Conservation (phyloP, 2,329 filamentous ascomycete species). For the Diplocarpon rosae region DNA sequence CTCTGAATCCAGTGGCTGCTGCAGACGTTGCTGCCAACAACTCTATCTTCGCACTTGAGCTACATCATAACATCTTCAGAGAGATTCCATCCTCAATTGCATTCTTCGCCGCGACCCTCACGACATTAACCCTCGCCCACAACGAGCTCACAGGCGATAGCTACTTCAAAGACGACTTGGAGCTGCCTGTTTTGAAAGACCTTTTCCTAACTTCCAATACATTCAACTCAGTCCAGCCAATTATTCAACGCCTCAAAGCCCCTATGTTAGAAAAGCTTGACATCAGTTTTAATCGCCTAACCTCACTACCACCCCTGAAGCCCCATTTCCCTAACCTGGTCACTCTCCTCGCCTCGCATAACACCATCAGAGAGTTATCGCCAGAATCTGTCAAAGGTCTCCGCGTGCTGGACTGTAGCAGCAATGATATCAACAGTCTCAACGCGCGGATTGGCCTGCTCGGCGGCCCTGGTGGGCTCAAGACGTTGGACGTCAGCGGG, state of each 20-base stretch:
- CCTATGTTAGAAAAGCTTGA: slow-evolving; percentile 68
- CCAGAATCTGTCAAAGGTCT: slow-evolving; percentile 66
- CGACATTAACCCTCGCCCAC: slow-evolving; percentile 61
- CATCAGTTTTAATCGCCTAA: slow-evolving; percentile 71
- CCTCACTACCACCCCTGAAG: slow-evolving; percentile 55
- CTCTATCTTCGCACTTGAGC: slow-evolving; percentile 45
- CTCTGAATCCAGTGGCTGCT: slow-evolving; percentile 45
- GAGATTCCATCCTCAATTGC: slow-evolving; percentile 58
- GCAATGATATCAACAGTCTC: slow-evolving; percentile 76
- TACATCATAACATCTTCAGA: slow-evolving; percentile 69
- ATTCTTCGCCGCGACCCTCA: slow-evolving; percentile 60
- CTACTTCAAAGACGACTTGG: slow-evolving; percentile 55
- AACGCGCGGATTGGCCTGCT: slow-evolving; percentile 73
- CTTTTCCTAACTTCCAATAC: slow-evolving; percentile 67
- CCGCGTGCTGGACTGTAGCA: slow-evolving; percentile 64
- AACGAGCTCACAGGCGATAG: slow-evolving; percentile 57
- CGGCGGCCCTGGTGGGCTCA: slow-evolving; percentile 45
- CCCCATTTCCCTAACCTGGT: slow-evolving; percentile 58
- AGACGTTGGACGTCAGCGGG: slow-evolving; percentile 66
- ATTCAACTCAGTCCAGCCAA: slow-evolving; percentile 55
- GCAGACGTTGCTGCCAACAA: slow-evolving; percentile 43
- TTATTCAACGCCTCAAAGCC: slow-evolving; percentile 58
- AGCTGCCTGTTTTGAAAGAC: slow-evolving; percentile 64
- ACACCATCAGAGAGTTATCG: slow-evolving; percentile 62
- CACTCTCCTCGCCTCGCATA: slow-evolving; percentile 66